Evolutionary conservation across 352 stramenopile genomes (phyloP).

Genomic region (Globisporangium megalacanthum): DNA sequence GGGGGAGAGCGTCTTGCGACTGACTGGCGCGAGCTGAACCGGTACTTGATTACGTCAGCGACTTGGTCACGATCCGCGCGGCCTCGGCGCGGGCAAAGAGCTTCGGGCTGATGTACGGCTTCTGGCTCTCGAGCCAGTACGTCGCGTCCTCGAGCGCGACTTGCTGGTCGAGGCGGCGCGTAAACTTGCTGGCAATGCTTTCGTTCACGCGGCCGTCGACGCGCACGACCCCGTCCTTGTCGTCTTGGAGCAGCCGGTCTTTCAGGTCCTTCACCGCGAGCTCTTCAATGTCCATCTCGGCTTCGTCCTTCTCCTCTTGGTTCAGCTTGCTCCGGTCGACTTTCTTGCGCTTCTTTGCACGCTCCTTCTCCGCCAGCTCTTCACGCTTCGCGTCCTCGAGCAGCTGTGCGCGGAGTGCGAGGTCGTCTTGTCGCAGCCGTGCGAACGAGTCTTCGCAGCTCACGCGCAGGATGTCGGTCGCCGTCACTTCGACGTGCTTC

Average conservation of each 20-base stretch:
- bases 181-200: constrained; percentile 55
- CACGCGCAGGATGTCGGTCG: constrained; percentile 78
- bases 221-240: constrained; percentile 62
- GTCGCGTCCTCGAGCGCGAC: constrained; percentile 79
- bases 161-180: constrained; percentile 54
- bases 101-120: constrained; percentile 78
- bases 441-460: constrained; percentile 80
- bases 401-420: constrained; percentile 45
- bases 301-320: constrained; percentile 80
- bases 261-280: constrained; percentile 80
- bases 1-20: not conserved
- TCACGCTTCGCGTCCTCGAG: constrained; percentile 79
- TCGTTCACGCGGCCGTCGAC: constrained; percentile 82
- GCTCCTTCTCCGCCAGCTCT: constrained; percentile 69
- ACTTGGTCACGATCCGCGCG: constrained; percentile 79
- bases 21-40: not conserved
- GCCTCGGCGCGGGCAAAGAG: constrained; percentile 79
- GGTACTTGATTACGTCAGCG: constrained; percentile 40
- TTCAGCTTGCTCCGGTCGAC: constrained; percentile 70
- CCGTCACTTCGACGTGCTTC: constrained; percentile 45
- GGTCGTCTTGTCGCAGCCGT: constrained; percentile 56
- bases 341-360: constrained; percentile 85
- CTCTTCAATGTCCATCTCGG: constrained; percentile 84
- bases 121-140: constrained; percentile 81
- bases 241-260: constrained; percentile 68